Base-by-base conservation (phyloP, 2,329 filamentous ascomycete genomes). In the Fusarium bulbicola region DNA sequence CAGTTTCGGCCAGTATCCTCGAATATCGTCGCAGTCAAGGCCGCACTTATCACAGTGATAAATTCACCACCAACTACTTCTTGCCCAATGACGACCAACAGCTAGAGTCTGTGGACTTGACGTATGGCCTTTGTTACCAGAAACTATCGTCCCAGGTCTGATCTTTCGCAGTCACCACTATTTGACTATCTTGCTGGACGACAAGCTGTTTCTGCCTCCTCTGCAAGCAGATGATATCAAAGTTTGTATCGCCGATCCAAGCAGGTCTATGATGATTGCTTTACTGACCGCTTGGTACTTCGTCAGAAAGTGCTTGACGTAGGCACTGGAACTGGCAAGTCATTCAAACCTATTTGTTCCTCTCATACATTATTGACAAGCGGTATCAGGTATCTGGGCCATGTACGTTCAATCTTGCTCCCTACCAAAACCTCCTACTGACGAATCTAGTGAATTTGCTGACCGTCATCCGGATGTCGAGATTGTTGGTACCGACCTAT, bases 401-500 rank as follows among this genome's bases (percentile, higher is more conserved):
- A 71, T 71, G 68, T 72, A 36, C 9, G 24, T 16, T 4, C 12
- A 26, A 2, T 21, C 9, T 21, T 34, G 18, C 4, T 26, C 6
- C 6, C 7, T 9, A 7, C 16, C 0, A 13, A 24, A 7, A 5
- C 1, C 14, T 5, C 2, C 8, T 7, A 24, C n/a, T 47, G 10
- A 8, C 4, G 0, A 8, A 20, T 10, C 3, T 42, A 76, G 74
- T 14, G 74, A 76, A 28, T 76, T 76, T 24, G 74, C 68, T 18
- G 73, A 76, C 21, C 65, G 72, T 28, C 63, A 37, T 12, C 74
- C 74, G 18, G n/a, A 47, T 15, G 63, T 60, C 3, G 59, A 76
- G 28, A 61, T 76, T 3, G 42, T 61, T 1, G 73, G 73, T 6
- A 76, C 74, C 7, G 74, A 76, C n/a, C 60, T 76, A 5, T 76